Evolutionary conservation across 208 protist genomes (phyloP).

Genomic region (Leishmania turanica): DNA sequence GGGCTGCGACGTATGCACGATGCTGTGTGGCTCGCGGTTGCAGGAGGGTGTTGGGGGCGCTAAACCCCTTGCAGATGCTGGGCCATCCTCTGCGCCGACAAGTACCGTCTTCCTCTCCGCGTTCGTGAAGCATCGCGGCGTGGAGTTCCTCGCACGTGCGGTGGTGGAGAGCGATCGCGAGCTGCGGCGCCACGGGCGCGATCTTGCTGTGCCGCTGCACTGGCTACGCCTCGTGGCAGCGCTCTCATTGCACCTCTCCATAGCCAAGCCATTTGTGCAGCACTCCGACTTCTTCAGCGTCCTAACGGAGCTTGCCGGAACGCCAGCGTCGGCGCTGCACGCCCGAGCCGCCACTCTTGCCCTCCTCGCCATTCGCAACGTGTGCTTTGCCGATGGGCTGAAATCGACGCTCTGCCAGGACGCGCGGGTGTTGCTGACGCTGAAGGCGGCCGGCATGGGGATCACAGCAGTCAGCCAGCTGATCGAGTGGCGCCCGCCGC

Average conservation of each 20-base stretch:
- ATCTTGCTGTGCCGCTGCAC: conserved; percentile 32
- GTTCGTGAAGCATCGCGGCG: conserved; percentile 24
- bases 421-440: conserved; percentile 59
- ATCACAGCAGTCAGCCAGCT: conserved; percentile 31
- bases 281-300: conserved; percentile 55
- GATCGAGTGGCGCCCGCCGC: conserved; percentile 10
- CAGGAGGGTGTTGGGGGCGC: background rate
- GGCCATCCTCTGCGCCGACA: background rate
- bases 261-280: conserved; percentile 43
- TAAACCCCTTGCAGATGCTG: background rate
- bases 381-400: conserved; percentile 62
- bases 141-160: conserved; percentile 19
- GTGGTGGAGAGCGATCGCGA: conserved; percentile 26
- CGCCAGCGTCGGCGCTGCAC: conserved; percentile 5
- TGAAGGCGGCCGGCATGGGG: conserved; percentile 69
- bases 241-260: conserved; percentile 53
- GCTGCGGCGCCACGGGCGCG: conserved; percentile 19
- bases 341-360: conserved; percentile 46
- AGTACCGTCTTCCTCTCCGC: conserved; percentile 19
- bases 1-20: conserved; percentile 24
- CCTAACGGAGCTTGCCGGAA: conserved; percentile 57
- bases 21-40: conserved; percentile 5
- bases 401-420: conserved; percentile 82
- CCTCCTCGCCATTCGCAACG: conserved; percentile 70
- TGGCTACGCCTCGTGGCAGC: conserved; percentile 61